A percentile compares a stretch with the other conserved stretches of the same genome.
Conservation (phyloP, 192 early-diverging fungal species). For the Mortierella hygrophila region DNA sequence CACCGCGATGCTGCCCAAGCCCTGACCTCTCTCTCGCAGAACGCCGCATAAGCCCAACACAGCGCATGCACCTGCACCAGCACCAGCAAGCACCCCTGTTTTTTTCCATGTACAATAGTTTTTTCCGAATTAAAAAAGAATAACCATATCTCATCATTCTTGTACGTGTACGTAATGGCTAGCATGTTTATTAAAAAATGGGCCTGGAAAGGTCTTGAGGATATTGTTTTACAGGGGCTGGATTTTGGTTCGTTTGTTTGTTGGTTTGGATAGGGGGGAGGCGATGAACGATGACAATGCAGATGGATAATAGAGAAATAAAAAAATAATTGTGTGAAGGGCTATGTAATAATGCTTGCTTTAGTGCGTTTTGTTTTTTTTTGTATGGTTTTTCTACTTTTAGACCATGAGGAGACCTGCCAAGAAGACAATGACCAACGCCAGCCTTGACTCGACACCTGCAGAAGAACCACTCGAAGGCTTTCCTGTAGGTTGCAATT, state of each 20-base stretch:
- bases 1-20: conserved; percentile 29
- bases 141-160: not conserved
- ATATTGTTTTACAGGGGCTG: not conserved
- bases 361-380: not conserved
- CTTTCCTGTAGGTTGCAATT: conserved; percentile 41
- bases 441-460: conserved; percentile 28
- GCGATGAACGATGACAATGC: not conserved
- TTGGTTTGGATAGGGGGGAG: not conserved
- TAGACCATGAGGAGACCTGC: conserved; percentile 41
- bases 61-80: not conserved
- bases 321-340: not conserved
- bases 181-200: not conserved
- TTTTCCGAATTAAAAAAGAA: conserved; percentile 8
- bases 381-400: not conserved
- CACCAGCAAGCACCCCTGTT: not conserved
- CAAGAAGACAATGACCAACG: conserved; percentile 32
- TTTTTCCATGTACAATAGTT: conserved; percentile 2
- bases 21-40: conserved; percentile 29
- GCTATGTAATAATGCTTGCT: not conserved
- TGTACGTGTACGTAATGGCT: not conserved
- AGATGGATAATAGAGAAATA: not conserved
- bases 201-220: too few relatives aligned
- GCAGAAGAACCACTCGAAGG: conserved; percentile 15
- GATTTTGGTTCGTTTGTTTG: too few relatives aligned
- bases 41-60: not conserved